Conservation (phyloP, 1,284 basidiomycete species). For the Malassezia equina region DNA sequence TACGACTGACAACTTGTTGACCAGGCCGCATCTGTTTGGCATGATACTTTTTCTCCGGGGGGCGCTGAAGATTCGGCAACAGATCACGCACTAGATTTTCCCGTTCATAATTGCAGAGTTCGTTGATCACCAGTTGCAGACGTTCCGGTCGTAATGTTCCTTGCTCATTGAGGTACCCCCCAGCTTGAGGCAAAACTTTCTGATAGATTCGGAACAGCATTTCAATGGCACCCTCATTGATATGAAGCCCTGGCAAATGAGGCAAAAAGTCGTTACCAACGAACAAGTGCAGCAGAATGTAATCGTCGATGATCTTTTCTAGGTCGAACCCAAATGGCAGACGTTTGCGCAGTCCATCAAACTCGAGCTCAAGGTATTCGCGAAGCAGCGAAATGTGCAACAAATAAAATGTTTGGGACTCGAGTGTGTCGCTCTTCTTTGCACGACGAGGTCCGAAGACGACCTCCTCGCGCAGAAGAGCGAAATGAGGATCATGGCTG, state of each 20-base stretch:
- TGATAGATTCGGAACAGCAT: conserved; percentile 89
- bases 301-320: conserved; percentile 93
- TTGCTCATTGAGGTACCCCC: conserved; percentile 85
- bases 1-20: conserved; percentile 12
- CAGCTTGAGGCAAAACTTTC: conserved; percentile 70
- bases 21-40: neutral
- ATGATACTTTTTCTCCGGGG: conserved; percentile 13
- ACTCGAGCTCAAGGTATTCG: conserved; percentile 94
- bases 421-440: conserved; percentile 62
- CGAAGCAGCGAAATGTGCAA: conserved; percentile 87
- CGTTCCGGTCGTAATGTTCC: conserved; percentile 71
- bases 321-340: conserved; percentile 63
- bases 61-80: conserved; percentile 55
- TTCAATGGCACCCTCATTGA: conserved; percentile 91
- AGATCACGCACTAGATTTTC: conserved; percentile 85
- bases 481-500: conserved; percentile 98
- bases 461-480: conserved; percentile 91
- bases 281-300: conserved; percentile 89
- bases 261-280: conserved; percentile 96
- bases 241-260: conserved; percentile 89
- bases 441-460: conserved; percentile 72
- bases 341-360: conserved; percentile 52
- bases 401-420: conserved; percentile 84
- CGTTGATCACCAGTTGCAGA: conserved; percentile 74
- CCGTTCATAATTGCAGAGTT: conserved; percentile 75